A percentile compares a stretch with the other conserved stretches of the same genome.
Evolutionary conservation across 805 yeast genomes (phyloP).

Genomic region (Teunomyces barrocoloradensis): DNA sequence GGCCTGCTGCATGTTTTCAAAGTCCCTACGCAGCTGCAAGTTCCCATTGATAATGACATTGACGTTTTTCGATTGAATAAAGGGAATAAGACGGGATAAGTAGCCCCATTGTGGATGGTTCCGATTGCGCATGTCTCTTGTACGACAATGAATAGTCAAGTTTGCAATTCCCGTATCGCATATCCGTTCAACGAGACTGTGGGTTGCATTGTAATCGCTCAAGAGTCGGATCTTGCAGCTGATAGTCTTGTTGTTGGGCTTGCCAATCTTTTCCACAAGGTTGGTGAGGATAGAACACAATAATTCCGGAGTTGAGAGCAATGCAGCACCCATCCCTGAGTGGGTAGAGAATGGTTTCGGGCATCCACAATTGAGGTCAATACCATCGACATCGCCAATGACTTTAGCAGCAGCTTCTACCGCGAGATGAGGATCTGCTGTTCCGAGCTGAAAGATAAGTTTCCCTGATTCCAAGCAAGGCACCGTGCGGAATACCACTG

Average conservation of each 20-base stretch:
- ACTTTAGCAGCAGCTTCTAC: constrained; percentile 83
- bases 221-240: constrained; percentile 87
- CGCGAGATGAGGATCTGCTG: constrained; percentile 79
- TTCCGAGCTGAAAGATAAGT: constrained; percentile 87
- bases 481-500: constrained; percentile 69
- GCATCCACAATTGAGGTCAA: constrained; percentile 94
- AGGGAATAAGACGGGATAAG: constrained; percentile 55
- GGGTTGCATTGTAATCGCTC: constrained; percentile 57
- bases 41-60: constrained; percentile 84
- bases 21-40: constrained; percentile 54
- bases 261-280: constrained; percentile 78
- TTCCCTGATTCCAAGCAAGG: constrained; percentile 60
- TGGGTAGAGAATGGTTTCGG: constrained; percentile 95
- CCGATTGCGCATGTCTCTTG: constrained; percentile 83
- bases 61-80: constrained; percentile 62
- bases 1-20: constrained; percentile 45
- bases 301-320: constrained; percentile 76
- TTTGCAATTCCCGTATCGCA: constrained; percentile 77
- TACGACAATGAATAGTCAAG: constrained; percentile 89
- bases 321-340: constrained; percentile 97
- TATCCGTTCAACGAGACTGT: constrained; percentile 50
- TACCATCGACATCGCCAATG: constrained; percentile 84
- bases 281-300: constrained; percentile 65
- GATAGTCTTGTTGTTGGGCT: constrained; percentile 72
- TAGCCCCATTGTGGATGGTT: constrained; percentile 76